These are phyloP conservation scores for Mycocentrospora acerina DNA, from an alignment of 2,329 filamentous ascomycete genomes.

Conservation along the genomic window DNA sequence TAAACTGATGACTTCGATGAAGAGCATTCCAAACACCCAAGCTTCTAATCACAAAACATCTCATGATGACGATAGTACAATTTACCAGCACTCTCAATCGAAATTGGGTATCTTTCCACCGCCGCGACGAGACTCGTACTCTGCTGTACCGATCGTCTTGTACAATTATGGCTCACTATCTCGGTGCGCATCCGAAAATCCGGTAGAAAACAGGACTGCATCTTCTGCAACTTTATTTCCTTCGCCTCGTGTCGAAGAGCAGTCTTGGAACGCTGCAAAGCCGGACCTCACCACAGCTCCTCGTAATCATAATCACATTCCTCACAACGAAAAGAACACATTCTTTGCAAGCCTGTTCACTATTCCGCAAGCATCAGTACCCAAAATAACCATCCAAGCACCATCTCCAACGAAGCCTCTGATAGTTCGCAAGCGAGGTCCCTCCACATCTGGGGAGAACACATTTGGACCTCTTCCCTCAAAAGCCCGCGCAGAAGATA, in stretches of 20 bases:
- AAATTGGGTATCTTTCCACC: too few relatives aligned
- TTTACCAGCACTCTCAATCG: too few relatives aligned
- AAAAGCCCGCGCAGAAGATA: slow-evolving; percentile 1
- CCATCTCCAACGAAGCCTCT: slow-evolving; percentile 7
- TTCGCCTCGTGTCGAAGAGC: slow-evolving; percentile 6
- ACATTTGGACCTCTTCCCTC: not conserved
- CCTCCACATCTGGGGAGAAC: not conserved
- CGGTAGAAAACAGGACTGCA: not conserved
- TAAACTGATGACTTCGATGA: too few relatives aligned
- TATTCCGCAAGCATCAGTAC: not conserved
- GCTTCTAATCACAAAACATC: too few relatives aligned
- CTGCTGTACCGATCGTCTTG: too few relatives aligned
- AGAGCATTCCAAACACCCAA: too few relatives aligned
- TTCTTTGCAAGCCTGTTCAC: not conserved
- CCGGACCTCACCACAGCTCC: too few relatives aligned
- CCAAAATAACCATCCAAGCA: slow-evolving; percentile 3
- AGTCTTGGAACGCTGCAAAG: not conserved
- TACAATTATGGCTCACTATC: too few relatives aligned
- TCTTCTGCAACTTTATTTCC: slow-evolving; percentile 7
- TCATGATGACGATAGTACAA: too few relatives aligned
- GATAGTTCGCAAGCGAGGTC: slow-evolving; percentile 7
- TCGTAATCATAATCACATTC: too few relatives aligned
- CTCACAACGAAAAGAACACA: not conserved
- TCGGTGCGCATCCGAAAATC: not conserved
- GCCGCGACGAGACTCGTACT: too few relatives aligned